Evolutionary conservation across 768 basidiomycete species (phyloP).

Genomic region (Russula emetica): DNA sequence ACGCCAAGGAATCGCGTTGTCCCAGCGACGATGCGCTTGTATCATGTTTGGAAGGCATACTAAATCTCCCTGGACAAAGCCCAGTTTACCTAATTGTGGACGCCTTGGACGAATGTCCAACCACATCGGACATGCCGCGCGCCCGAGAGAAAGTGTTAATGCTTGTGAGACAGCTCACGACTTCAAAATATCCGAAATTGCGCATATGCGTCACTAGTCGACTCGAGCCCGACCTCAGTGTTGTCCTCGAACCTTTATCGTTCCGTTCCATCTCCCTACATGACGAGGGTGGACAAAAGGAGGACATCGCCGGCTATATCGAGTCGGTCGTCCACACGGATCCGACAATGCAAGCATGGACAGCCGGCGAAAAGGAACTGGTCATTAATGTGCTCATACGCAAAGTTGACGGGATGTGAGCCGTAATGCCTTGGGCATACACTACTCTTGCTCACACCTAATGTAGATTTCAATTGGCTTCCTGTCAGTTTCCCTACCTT

Average conservation of each 20-base stretch:
- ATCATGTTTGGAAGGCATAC: not conserved
- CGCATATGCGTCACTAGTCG: not conserved
- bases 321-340: not conserved
- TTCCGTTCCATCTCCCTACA: not conserved
- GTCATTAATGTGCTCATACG: not conserved
- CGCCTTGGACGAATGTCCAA: not conserved
- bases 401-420: not conserved
- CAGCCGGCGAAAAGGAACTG: not conserved
- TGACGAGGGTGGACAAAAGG: not conserved
- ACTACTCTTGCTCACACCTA: not conserved
- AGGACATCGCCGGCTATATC: not conserved
- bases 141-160: not conserved
- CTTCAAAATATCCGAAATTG: not conserved
- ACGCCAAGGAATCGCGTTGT: no score
- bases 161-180: not conserved
- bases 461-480: not conserved
- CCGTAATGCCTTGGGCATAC: no score
- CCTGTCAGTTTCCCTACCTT: not conserved
- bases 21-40: not conserved
- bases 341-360: not conserved
- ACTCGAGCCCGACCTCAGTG: no score
- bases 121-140: no score
- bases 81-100: not conserved
- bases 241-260: no score
- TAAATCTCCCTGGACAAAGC: not conserved